A percentile compares a stretch with the other conserved stretches of the same genome.
phyloP scores from a whole-genome alignment of 805 yeast genomes.

The Henningerozyma blattae region DNA sequence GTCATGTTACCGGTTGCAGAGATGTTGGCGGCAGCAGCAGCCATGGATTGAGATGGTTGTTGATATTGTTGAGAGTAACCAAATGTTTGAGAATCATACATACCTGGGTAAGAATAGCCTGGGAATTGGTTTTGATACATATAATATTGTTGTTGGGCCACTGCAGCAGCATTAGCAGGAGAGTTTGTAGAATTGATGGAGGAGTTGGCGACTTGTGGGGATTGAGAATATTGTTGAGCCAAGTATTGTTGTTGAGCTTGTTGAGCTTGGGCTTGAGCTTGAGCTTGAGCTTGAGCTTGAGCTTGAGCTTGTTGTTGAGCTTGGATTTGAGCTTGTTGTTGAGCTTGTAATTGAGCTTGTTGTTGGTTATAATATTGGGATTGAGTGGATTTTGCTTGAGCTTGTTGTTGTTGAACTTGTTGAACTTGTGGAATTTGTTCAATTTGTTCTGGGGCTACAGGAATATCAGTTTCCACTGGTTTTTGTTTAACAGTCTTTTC shows the following conservation, averaged over 20 bases:
- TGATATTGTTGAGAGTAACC: conserved; percentile 21
- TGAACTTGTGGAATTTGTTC: conserved; percentile 5
- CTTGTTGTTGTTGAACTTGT: conserved; percentile 10
- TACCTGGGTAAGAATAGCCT: conserved; percentile 26
- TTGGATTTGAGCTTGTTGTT: conserved; percentile 4
- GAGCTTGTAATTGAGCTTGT: conserved; percentile 2
- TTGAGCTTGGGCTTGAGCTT: conserved; percentile 3
- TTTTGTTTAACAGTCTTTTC: conserved; percentile 5
- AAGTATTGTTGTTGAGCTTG: conserved; percentile 12
- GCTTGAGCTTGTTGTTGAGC: not conserved
- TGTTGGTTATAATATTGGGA: conserved; percentile 2
- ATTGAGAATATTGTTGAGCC: conserved; percentile 14
- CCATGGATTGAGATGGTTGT: conserved; percentile 6
- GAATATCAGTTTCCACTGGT: conserved; percentile 6
- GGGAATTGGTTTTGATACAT: conserved; percentile 28
- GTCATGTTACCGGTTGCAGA: conserved; percentile 3
- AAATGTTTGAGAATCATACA: conserved; percentile 24
- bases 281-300: conserved; percentile 3
- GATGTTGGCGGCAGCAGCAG: conserved; percentile 7
- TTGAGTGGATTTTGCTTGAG: not conserved
- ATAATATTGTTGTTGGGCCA: conserved; percentile 25
- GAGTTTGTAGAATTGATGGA: conserved; percentile 5
- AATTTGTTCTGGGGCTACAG: conserved; percentile 4
- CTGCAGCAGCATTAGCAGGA: conserved; percentile 14
- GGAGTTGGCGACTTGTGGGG: conserved; percentile 8